Evolutionary conservation across 2,329 filamentous ascomycete species (phyloP).

Genomic region (Paraphaeosphaeria sporulosa): DNA sequence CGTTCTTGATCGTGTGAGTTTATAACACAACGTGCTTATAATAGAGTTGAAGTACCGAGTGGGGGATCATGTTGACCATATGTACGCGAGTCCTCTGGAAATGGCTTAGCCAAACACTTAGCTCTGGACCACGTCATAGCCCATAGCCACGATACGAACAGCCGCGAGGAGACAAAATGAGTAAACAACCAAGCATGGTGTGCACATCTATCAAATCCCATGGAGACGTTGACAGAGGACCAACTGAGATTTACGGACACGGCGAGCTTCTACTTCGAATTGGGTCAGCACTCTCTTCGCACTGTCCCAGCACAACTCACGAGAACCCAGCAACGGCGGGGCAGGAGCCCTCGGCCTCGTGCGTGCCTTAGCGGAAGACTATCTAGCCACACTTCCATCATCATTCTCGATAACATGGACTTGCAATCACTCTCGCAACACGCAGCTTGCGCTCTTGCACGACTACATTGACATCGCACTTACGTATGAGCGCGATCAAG

Average conservation of each 20-base stretch:
- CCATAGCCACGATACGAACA: neutral
- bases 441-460: conserved; percentile 1
- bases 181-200: neutral
- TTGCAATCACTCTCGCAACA: conserved; percentile 8
- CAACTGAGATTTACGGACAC: conserved; percentile 2
- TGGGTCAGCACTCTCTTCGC: neutral
- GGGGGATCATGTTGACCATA: neutral
- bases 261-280: conserved; percentile 1
- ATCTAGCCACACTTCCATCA: neutral
- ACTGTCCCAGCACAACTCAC: neutral
- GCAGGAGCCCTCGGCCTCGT: conserved; percentile 4
- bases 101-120: neutral
- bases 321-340: neutral
- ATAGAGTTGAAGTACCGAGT: neutral
- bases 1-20: neutral
- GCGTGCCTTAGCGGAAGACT: conserved; percentile 4
- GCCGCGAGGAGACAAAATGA: neutral
- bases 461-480: conserved; percentile 1
- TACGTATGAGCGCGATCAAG: conserved; percentile 5
- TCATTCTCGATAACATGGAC: conserved; percentile 6
- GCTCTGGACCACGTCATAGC: neutral
- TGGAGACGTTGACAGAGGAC: neutral
- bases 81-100: neutral
- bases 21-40: neutral
- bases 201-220: neutral